phyloP scores from a whole-genome alignment of 1,284 basidiomycete genomes.

The Phylloboletellus chloephorus region DNA sequence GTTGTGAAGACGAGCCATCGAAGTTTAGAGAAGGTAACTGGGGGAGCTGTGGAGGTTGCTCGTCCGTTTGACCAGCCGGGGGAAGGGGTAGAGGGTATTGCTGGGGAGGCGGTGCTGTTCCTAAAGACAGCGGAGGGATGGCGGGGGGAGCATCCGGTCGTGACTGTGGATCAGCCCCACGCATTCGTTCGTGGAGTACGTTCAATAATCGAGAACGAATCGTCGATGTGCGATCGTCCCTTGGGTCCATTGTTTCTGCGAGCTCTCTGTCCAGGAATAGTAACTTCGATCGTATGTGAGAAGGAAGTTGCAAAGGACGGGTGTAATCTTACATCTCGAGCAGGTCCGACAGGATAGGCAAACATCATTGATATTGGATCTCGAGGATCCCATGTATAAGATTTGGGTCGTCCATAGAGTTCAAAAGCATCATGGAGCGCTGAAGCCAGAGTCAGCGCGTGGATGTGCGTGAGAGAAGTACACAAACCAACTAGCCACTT shows the following conservation, averaged over 20 bases:
- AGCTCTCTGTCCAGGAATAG: slow-evolving; percentile 88
- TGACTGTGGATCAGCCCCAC: slow-evolving; percentile 29
- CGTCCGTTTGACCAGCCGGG: slow-evolving; percentile 14
- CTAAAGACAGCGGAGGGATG: slow-evolving; percentile 15
- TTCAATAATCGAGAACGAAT: slow-evolving; percentile 60
- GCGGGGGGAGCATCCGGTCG: slow-evolving; percentile 15
- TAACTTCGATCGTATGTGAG: slow-evolving; percentile 40
- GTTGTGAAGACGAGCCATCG: slow-evolving; percentile 23
- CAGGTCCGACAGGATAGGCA: slow-evolving; percentile 72
- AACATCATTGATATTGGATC: slow-evolving; percentile 76
- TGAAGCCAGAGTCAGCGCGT: slow-evolving; percentile 28
- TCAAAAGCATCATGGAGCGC: slow-evolving; percentile 83
- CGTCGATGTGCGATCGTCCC: slow-evolving; percentile 70
- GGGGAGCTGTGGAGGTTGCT: slow-evolving; percentile 25
- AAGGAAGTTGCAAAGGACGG: not conserved
- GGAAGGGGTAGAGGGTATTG: slow-evolving; percentile 13
- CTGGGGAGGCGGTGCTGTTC: slow-evolving; percentile 25
- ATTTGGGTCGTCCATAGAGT: slow-evolving; percentile 79
- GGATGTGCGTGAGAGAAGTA: slow-evolving; percentile 3
- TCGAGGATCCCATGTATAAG: slow-evolving; percentile 84
- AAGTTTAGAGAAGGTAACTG: slow-evolving; percentile 49
- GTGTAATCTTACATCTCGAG: slow-evolving; percentile 56
- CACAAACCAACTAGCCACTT: slow-evolving; percentile 85
- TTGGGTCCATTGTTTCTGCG: slow-evolving; percentile 74
- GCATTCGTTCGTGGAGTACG: slow-evolving; percentile 67